These are phyloP conservation scores for Prunus kanzakura DNA, from an alignment of 306 rosid species.

Conservation along the genomic window DNA sequence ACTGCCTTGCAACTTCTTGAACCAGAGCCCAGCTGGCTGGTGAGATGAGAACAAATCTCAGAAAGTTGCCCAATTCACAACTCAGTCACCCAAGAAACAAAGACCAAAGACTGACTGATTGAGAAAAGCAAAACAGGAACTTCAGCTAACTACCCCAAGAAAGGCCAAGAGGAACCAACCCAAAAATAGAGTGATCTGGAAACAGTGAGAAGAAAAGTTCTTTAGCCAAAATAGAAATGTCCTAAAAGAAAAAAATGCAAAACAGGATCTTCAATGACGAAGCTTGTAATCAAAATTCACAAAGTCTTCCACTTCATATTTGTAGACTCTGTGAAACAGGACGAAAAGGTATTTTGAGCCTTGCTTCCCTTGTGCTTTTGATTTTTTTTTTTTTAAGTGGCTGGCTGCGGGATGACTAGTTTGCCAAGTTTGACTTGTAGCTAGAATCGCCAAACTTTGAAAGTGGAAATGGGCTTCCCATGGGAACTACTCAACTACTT, in stretches of 20 bases:
- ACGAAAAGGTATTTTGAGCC: background rate
- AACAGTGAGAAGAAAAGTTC: background rate
- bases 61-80: background rate
- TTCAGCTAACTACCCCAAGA: background rate
- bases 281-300: background rate
- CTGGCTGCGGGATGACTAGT: background rate
- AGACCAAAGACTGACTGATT: no score
- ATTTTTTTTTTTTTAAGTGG: background rate
- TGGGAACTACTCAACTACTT: background rate
- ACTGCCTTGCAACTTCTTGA: no score
- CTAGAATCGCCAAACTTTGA: constrained; percentile 30
- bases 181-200: background rate
- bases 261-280: background rate
- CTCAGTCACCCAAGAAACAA: background rate
- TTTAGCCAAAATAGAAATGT: background rate
- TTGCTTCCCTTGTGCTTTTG: background rate
- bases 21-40: background rate
- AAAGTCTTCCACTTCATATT: background rate
- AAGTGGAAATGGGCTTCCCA: constrained; percentile 20
- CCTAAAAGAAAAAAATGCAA: background rate
- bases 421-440: constrained; percentile 47
- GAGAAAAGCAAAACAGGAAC: background rate
- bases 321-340: background rate
- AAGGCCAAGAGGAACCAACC: background rate
- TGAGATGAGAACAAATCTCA: background rate